Evolutionary conservation across 768 basidiomycete species (phyloP).

Genomic region (Tulasnella calospora): DNA sequence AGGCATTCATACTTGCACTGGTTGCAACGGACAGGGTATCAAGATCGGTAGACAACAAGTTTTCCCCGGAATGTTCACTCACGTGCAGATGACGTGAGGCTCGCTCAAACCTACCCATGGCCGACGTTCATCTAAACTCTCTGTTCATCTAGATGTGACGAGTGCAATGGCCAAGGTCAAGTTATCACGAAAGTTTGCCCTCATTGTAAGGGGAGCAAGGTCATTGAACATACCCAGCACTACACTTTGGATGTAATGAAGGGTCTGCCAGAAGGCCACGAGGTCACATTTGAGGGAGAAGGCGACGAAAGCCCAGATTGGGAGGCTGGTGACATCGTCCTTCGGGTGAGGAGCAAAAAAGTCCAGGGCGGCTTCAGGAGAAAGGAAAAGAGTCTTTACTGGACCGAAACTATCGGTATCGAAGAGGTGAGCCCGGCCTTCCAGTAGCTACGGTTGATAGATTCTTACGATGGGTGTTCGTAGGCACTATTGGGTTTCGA

Average conservation of each 20-base stretch:
- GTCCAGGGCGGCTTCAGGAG: conserved; percentile 77
- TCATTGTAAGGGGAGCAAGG: conserved; percentile 76
- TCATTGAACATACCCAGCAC: conserved; percentile 70
- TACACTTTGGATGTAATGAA: conserved; percentile 81
- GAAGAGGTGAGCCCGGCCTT: conserved; percentile 63
- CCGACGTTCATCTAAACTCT: background rate
- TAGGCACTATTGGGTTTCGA: conserved; percentile 97
- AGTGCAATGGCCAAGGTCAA: conserved; percentile 79
- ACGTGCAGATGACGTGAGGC: conserved; percentile 73
- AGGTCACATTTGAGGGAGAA: conserved; percentile 93
- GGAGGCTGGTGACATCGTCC: conserved; percentile 90
- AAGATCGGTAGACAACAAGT: conserved; percentile 87
- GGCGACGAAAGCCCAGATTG: conserved; percentile 94
- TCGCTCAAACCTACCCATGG: background rate
- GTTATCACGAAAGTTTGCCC: conserved; percentile 73
- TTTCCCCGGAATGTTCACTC: conserved; percentile 94
- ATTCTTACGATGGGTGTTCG: background rate
- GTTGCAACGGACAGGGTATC: conserved; percentile 80
- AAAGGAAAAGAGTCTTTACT: conserved; percentile 87
- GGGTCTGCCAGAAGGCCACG: conserved; percentile 90
- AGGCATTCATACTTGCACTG: conserved; percentile 70
- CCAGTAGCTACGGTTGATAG: conserved; percentile 5
- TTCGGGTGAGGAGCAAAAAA: conserved; percentile 74
- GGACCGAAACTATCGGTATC: conserved; percentile 84
- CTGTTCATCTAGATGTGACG: conserved; percentile 43